Conservation (phyloP, 257 asterid genomes). For the Datura wrightii region DNA sequence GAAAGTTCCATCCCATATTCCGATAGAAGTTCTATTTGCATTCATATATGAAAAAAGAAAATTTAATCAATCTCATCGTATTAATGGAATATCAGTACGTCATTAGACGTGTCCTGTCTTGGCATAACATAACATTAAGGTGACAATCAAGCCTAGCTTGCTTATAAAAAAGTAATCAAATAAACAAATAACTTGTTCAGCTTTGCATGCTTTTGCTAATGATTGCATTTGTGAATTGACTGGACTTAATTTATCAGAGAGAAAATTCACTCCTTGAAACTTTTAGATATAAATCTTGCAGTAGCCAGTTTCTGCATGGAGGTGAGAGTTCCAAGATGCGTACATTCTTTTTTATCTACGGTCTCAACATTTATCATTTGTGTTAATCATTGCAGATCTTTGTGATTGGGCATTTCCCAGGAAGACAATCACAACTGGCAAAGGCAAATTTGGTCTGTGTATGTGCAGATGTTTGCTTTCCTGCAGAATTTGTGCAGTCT, state of each 20-base stretch:
- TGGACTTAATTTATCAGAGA: constrained; percentile 15
- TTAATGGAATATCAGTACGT: neutral
- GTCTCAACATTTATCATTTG: neutral
- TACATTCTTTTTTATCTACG: neutral
- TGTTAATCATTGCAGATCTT: constrained; percentile 66
- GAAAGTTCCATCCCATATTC: neutral
- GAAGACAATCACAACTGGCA: constrained; percentile 47
- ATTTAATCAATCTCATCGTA: neutral
- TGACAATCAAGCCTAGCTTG: neutral
- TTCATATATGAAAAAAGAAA: neutral
- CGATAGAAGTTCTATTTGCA: neutral
- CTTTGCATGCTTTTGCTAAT: neutral
- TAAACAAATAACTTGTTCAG: constrained; percentile 17
- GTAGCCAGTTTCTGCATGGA: neutral
- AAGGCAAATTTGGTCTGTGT: constrained; percentile 61
- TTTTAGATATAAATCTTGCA: neutral
- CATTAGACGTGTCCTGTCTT: constrained; percentile 23
- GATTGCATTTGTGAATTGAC: constrained; percentile 10
- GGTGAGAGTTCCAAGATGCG: constrained; percentile 1
- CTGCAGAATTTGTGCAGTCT: constrained; percentile 64
- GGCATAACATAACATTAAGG: constrained; percentile 21
- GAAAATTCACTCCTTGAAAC: constrained; percentile 20
- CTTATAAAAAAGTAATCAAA: neutral
- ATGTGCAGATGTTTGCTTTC: constrained; percentile 70
- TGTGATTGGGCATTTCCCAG: constrained; percentile 72